Conservation (phyloP, 495 filamentous ascomycete genomes). For the Staphylotrichum longicolle region DNA sequence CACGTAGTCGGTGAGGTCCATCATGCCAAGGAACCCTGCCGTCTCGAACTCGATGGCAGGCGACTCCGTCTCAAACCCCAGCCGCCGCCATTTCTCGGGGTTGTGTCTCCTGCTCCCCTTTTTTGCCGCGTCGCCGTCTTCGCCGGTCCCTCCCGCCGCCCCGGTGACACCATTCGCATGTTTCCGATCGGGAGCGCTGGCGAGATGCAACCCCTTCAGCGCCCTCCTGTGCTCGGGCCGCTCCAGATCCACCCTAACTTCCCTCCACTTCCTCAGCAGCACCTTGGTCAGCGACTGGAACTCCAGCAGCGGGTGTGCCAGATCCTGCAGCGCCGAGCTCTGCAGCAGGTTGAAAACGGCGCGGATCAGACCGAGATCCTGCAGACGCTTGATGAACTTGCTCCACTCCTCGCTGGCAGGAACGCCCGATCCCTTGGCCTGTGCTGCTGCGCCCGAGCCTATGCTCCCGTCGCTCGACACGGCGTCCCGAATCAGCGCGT, state of each 20-base stretch:
- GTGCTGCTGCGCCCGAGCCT: constrained; percentile 35
- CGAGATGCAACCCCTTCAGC: constrained; percentile 76
- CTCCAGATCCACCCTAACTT: constrained; percentile 78
- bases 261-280: constrained; percentile 85
- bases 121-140: constrained; percentile 35
- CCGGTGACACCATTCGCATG: constrained; percentile 36
- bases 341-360: constrained; percentile 91
- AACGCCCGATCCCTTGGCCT: constrained; percentile 32
- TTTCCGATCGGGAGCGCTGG: constrained; percentile 67
- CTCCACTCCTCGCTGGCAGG: constrained; percentile 76
- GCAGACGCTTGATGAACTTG: constrained; percentile 86
- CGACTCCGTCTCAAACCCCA: constrained; percentile 90
- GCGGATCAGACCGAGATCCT: constrained; percentile 91
- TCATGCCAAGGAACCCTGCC: constrained; percentile 90
- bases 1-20: constrained; percentile 94
- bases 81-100: constrained; percentile 87
- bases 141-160: constrained; percentile 12
- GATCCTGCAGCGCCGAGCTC: constrained; percentile 86
- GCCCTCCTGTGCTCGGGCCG: constrained; percentile 85
- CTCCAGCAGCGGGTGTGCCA: constrained; percentile 88
- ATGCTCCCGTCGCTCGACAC: constrained; percentile 65
- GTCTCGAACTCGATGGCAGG: constrained; percentile 81
- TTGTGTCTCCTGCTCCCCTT: constrained; percentile 67
- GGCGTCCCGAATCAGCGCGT: constrained; percentile 90
- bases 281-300: constrained; percentile 93